Conservation (phyloP, 352 stramenopile species). For the Pythium plurisporium region DNA sequence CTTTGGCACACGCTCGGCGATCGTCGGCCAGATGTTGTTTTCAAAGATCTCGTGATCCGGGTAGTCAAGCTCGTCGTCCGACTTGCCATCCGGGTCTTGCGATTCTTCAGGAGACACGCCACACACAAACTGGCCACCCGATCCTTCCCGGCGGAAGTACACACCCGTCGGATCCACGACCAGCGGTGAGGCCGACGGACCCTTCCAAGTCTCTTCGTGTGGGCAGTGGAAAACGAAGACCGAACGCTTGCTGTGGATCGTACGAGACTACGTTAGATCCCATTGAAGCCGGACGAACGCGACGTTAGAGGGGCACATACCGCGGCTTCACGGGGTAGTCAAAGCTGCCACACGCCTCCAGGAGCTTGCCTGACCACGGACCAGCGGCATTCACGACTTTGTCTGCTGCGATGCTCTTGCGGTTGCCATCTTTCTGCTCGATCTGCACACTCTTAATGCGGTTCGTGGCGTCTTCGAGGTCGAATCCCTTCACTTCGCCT, state of each 20-base stretch:
- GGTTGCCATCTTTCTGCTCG: conserved; percentile 28
- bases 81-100: conserved; percentile 58
- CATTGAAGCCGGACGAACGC: no score
- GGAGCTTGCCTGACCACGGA: conserved; percentile 61
- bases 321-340: conserved; percentile 75
- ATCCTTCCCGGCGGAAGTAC: conserved; percentile 78
- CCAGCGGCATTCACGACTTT: conserved; percentile 79
- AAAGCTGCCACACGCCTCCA: conserved; percentile 58
- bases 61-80: conserved; percentile 58
- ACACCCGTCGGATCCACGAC: conserved; percentile 73
- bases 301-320: conserved; percentile 6
- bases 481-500: conserved; percentile 65
- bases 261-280: not conserved
- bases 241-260: conserved; percentile 56
- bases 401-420: conserved; percentile 29
- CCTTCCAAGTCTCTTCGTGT: conserved; percentile 70
- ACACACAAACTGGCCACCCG: conserved; percentile 64
- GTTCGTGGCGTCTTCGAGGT: conserved; percentile 41
- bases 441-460: conserved; percentile 63
- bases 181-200: conserved; percentile 52
- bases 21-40: conserved; percentile 76
- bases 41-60: conserved; percentile 73
- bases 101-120: conserved; percentile 55
- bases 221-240: conserved; percentile 79
- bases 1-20: conserved; percentile 62